Evolutionary conservation across 2,329 filamentous ascomycete species (phyloP).

Genomic region (Cytospora paraplurivora): DNA sequence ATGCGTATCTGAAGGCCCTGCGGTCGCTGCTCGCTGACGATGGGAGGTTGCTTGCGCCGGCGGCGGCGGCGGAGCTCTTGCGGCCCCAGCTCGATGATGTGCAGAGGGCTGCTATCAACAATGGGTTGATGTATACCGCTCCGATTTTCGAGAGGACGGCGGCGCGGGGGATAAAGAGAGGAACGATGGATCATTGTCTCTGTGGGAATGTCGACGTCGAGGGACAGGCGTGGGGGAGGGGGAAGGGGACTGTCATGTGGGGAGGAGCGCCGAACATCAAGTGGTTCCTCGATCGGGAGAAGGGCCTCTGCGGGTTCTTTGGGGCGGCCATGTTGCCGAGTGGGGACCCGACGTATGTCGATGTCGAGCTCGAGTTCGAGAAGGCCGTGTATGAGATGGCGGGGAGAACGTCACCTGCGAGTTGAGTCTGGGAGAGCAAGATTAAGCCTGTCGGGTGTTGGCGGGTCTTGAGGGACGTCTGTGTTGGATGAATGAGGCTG

Average conservation of each 20-base stretch:
- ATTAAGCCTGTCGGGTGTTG: background rate
- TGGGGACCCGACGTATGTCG: slow-evolving; percentile 21
- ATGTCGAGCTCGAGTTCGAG: slow-evolving; percentile 22
- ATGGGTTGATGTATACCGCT: slow-evolving; percentile 36
- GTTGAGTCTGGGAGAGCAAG: background rate
- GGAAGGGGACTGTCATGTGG: slow-evolving; percentile 47
- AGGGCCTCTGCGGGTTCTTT: slow-evolving; percentile 45
- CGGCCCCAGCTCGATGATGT: slow-evolving; percentile 44
- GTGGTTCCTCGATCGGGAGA: slow-evolving; percentile 54
- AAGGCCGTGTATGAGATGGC: slow-evolving; percentile 22
- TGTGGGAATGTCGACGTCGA: slow-evolving; percentile 45
- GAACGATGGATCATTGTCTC: slow-evolving; percentile 43
- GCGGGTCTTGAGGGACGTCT: background rate
- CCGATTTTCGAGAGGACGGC: slow-evolving; percentile 38
- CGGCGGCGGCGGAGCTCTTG: slow-evolving; percentile 50
- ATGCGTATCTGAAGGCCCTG: slow-evolving; percentile 49
- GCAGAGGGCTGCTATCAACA: slow-evolving; percentile 35
- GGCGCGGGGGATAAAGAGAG: slow-evolving; percentile 27
- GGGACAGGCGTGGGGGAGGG: slow-evolving; percentile 47
- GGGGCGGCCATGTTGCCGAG: slow-evolving; percentile 21
- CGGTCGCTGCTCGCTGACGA: slow-evolving; percentile 52
- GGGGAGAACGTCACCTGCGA: background rate
- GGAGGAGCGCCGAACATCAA: slow-evolving; percentile 48
- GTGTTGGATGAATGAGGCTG: background rate
- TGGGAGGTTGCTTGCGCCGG: slow-evolving; percentile 46